A percentile compares a stretch with the other conserved stretches of the same genome.
Evolutionary conservation across 371 early-diverging fungal genomes (phyloP).

Genomic region (Phascolomyces articulosus): DNA sequence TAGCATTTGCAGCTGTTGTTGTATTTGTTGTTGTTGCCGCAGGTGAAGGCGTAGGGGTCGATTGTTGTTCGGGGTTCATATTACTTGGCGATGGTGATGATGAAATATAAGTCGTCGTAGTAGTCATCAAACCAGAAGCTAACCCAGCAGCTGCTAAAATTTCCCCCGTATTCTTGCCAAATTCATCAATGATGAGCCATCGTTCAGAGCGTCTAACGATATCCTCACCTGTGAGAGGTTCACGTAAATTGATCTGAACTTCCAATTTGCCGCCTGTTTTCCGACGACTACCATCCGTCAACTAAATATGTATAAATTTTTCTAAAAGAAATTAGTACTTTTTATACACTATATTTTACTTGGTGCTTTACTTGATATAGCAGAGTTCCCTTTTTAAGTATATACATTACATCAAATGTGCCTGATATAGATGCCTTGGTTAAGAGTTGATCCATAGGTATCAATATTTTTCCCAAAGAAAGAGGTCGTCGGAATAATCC

Average conservation of each 20-base stretch:
- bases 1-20: not conserved
- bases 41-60: too few species aligned
- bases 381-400: too few species aligned
- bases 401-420: constrained; percentile 59
- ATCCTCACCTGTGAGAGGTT: constrained; percentile 68
- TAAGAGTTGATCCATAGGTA: constrained; percentile 63
- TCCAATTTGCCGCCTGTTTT: constrained; percentile 75
- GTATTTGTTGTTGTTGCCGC: too few species aligned
- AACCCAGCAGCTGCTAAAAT: constrained; percentile 31
- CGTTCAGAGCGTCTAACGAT: constrained; percentile 63
- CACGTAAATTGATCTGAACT: constrained; percentile 64
- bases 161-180: constrained; percentile 33
- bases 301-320: constrained; percentile 27
- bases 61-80: constrained; percentile 7
- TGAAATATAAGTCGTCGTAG: not conserved
- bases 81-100: not conserved
- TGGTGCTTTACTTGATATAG: not conserved
- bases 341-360: too few species aligned
- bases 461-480: constrained; percentile 61
- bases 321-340: too few species aligned
- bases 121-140: constrained; percentile 15
- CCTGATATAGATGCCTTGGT: constrained; percentile 71
- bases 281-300: constrained; percentile 67
- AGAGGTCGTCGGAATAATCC: constrained; percentile 63
- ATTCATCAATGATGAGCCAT: constrained; percentile 73